Evolutionary conservation across 208 protist genomes (phyloP).

Genomic region (Acanthamoeba royreba): DNA sequence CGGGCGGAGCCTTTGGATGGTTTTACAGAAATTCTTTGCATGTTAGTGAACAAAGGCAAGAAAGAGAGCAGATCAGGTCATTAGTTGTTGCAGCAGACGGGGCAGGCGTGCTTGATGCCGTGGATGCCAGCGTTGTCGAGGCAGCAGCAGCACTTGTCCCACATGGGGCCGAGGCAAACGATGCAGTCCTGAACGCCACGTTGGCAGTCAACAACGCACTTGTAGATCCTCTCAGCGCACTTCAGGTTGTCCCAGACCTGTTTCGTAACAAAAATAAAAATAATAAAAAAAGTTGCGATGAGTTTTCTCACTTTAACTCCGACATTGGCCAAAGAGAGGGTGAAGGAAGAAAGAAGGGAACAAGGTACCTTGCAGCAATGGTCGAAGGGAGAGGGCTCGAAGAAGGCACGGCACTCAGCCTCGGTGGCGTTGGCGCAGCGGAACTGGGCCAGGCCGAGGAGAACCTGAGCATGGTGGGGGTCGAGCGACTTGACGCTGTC

Average conservation of each 20-base stretch:
- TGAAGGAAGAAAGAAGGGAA: neutral
- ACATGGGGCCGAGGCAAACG: neutral
- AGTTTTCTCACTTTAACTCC: neutral
- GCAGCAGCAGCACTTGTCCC: slow-evolving; percentile 20
- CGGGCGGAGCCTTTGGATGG: too few relatives aligned
- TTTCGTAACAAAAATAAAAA: neutral
- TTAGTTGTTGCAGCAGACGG: neutral
- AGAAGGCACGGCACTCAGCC: slow-evolving; percentile 6
- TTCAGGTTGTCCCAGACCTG: slow-evolving; percentile 14
- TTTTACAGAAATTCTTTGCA: too few relatives aligned
- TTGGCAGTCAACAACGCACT: neutral
- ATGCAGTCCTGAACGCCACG: neutral
- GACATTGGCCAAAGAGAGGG: too few relatives aligned
- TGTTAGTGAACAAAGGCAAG: neutral
- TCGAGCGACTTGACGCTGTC: neutral
- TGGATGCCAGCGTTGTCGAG: slow-evolving; percentile 25
- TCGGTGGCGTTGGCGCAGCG: neutral
- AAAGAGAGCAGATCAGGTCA: neutral
- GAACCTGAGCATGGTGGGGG: neutral
- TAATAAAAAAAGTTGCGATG: neutral
- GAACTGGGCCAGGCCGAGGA: neutral
- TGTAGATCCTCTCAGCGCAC: neutral
- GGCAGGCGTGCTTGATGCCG: neutral
- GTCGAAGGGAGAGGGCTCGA: neutral
- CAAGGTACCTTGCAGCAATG: slow-evolving; percentile 14